phyloP scores from a whole-genome alignment of 352 stramenopile genomes.

The Globisporangium nagaii region DNA sequence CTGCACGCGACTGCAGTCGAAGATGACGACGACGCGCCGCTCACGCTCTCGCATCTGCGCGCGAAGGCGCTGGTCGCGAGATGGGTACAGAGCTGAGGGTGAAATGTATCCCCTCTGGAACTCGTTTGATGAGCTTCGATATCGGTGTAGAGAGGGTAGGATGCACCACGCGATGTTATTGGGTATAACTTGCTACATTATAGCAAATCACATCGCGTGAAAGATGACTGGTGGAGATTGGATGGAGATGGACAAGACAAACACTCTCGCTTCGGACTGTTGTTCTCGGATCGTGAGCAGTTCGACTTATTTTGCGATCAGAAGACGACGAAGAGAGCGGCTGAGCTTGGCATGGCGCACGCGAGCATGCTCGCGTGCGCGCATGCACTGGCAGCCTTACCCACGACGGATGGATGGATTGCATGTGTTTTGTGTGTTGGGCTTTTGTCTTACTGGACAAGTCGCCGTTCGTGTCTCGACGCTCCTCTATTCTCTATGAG shows the following conservation, averaged over 20 bases:
- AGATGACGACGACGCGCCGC: constrained; percentile 24
- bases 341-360: too few species aligned
- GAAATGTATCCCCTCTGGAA: background rate
- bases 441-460: too few species aligned
- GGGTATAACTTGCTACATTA: background rate
- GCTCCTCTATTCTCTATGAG: constrained; percentile 10
- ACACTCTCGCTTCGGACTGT: too few species aligned
- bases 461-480: constrained; percentile 9
- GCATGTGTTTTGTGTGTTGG: background rate
- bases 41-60: constrained; percentile 35
- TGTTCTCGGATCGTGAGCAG: too few species aligned
- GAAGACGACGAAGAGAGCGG: too few species aligned
- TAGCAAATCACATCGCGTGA: background rate
- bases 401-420: too few species aligned
- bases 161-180: too few species aligned
- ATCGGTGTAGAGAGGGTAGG: background rate
- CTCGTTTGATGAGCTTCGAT: background rate
- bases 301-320: too few species aligned
- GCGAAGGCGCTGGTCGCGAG: constrained; percentile 5
- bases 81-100: background rate
- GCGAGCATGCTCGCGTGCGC: too few species aligned
- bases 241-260: too few species aligned
- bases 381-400: too few species aligned
- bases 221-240: constrained; percentile 6
- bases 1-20: constrained; percentile 36